These are phyloP conservation scores for Galerina sulciceps DNA, from an alignment of 768 basidiomycete genomes.

Conservation along the genomic window DNA sequence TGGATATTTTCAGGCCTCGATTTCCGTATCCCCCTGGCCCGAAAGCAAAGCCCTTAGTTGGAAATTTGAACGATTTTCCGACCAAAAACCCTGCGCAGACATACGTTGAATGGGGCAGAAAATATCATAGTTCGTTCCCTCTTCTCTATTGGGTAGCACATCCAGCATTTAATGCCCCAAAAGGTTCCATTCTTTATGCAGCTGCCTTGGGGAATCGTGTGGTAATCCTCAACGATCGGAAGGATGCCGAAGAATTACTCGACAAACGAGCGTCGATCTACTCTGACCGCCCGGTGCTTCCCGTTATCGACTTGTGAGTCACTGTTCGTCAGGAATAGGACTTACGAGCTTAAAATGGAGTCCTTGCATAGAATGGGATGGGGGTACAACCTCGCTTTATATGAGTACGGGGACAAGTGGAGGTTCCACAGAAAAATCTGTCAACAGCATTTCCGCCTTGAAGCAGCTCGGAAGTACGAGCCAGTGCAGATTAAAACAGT, in stretches of 20 bases:
- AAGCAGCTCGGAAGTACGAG: slow-evolving; percentile 27
- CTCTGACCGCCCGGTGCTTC: neutral
- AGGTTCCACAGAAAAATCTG: slow-evolving; percentile 37
- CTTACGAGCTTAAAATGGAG: neutral
- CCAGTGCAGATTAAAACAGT: slow-evolving; percentile 31
- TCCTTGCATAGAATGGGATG: slow-evolving; percentile 30
- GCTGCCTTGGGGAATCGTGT: neutral
- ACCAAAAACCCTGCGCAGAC: neutral
- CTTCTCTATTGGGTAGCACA: too few species aligned
- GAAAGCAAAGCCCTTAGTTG: neutral
- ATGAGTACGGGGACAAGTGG: slow-evolving; percentile 39
- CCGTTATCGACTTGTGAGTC: neutral
- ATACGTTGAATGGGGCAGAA: neutral
- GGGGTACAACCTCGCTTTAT: slow-evolving; percentile 35
- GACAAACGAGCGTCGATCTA: neutral
- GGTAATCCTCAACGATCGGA: slow-evolving; percentile 2
- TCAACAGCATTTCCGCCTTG: slow-evolving; percentile 39
- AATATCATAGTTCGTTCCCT: neutral
- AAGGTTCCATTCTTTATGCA: neutral
- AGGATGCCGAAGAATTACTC: neutral
- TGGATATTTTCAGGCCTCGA: too few species aligned
- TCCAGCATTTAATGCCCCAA: neutral
- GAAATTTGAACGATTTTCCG: neutral
- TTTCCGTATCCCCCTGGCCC: neutral
- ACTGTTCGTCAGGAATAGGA: neutral